Base-by-base conservation (phyloP, 495 filamentous ascomycete genomes). In the Melanomma pulvis-pyrius region DNA sequence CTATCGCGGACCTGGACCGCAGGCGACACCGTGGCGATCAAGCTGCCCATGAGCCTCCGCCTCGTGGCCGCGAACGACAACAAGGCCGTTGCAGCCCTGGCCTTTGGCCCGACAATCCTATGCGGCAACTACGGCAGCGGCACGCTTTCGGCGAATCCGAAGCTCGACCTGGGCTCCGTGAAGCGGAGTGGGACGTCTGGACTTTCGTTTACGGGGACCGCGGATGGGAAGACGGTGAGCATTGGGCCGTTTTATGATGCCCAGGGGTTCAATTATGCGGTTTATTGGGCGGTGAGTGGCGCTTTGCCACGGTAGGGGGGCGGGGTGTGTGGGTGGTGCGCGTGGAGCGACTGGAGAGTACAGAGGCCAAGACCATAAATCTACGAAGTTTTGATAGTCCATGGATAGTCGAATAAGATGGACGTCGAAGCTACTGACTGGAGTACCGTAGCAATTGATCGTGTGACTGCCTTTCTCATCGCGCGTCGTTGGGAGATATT, bases 61-160 rank as follows among this genome's bases (percentile, higher is more conserved):
- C 32, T 59, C 1, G 61, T 79, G 19, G 41, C 73, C 0, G 74
- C 76, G 25, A 79, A 79, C 53, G 76, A 79, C 58, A 73, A 77
- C 9, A 44, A 63, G 9, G 61, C 25, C 11, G 12, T 77, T 9
- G 74, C 76, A 44, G 74, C 76, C 0, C 56, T 79, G 26, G 72
- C 73, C 41, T 79, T 72, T 60, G 76, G 76, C 1, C 76, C 76
- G 2, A 65, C 65, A 0, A 61, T 78, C 19, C 52, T 78, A 34
- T 60, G 64, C 13, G 77, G 76, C 0, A 73, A 75, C 59, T 79
- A 79, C 29, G 63, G 63, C 21, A 75, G 74, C 6, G 59, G 26
- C 1, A 46, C 36, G 11, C 29, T 64, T 15, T 55, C 51, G 2
- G 21, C 59, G 9, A 59, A 30, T n/a, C 66, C 66, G n/a, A 64